Evolutionary conservation across 495 filamentous ascomycete species (phyloP), one percentile per base, ranked within the genome.

Genomic region (Oidiodendron maius): DNA sequence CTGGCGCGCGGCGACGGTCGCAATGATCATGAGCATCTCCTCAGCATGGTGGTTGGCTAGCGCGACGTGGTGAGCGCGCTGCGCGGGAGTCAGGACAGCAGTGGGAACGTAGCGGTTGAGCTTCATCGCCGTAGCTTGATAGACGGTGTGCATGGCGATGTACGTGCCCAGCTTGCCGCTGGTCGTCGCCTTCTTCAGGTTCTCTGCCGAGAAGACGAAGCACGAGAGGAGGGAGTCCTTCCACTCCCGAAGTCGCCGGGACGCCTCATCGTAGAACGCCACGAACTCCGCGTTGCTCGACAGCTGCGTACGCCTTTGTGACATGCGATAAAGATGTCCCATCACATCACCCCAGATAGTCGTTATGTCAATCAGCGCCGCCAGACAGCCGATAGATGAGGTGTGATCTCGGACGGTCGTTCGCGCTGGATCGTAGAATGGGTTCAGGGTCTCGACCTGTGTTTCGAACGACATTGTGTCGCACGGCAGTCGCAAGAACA

Each of bases 311-410:
- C 70, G 66, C 21, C 74, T 70, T 46, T 83, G 66, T 1, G 75
- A 64, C 21, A 74, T 50, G 26, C 80, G 72, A 58, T 78, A 77
- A 23, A 76, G 72, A 42, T 77, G 68, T 5, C 74, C 65, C 55
- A 77, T 77, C 2, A 84, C 74, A 25, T 86, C 78, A 1, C 78
- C 76, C 79, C 76, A 86, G 17, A 86, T 72, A 2, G 78, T 70
- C 20, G 79, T 66, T 16, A 86, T 68, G 24, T 81, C 68, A 23
- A 81, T 71, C 25, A 84, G 56, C 50, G 77, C 77, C 1, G 75
- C 80, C 75, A 85, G 81, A 3, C 72, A 56, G 28, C 78, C 80
- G 16, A 76, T 50, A 0, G 48, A 69, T 61, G 48, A 42, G 28
- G 46, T 50, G 21, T 12, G 18, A 35, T 50, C 54, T 17, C 49